Base-by-base conservation (phyloP, 2,329 filamentous ascomycete species). In the Paraphaeosphaeria minitans region DNA sequence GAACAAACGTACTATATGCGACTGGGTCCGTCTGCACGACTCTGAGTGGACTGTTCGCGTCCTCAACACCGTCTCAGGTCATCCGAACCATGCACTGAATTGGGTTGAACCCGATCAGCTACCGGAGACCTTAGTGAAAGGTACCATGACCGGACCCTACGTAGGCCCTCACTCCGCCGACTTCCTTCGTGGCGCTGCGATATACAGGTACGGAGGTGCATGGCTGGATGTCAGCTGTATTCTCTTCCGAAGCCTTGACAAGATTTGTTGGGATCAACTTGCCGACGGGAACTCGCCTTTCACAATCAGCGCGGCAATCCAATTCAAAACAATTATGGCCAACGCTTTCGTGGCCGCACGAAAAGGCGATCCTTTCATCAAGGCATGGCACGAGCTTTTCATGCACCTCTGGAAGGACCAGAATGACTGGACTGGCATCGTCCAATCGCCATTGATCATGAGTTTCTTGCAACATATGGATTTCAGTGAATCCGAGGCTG, bases 121-220 rank as follows among this genome's bases (percentile, higher is more conserved):
- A 2, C 72, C 71, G 0, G 75, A 78, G 14, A 66, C 77, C 0
- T 80, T 82, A 56, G 75, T 80, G 27, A 72, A 79, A 12, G 66
- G 74, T 33, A 78, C 72, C 0, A 83, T 83, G 79, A 72, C 76
- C 13, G 81, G 82, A 0, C 76, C 77, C 0, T 76, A 77, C 53
- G 70, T 74, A 1, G 81, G 78, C 1, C 75, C 74, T 1, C 82
- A 85, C 59, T 77, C 75, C 0, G 79, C 80, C 2, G 83, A 85
- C 53, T 71, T 84, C 0, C 68, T 84, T 5, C 78, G 83, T 0
- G 72, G 81, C 5, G 75, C 78, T n/a, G 68, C 75, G 6, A 59
- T 82, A 14, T 73, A 72, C 51, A 59, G 65, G 16, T 75, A 79
- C 53, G 79, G 79, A 7, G 79, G 79, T 22, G 76, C 74, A 0